Evolutionary conservation across 495 filamentous ascomycete genomes (phyloP).

Genomic region (Annulohypoxylon moriforme): DNA sequence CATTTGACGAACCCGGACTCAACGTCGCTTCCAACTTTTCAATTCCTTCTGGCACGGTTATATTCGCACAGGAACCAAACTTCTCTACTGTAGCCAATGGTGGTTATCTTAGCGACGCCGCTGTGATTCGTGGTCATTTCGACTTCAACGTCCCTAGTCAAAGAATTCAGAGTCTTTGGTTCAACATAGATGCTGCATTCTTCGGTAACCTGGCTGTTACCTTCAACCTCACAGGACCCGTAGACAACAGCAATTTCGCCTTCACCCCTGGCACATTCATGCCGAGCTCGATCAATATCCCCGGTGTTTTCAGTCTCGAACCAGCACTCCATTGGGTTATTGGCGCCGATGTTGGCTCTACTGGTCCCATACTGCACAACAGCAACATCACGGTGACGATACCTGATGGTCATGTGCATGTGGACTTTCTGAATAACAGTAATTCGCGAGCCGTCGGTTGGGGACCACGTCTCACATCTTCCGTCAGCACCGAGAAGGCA

Average conservation of each 20-base stretch:
- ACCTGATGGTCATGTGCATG: slow-evolving; percentile 46
- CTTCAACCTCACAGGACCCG: slow-evolving; percentile 37
- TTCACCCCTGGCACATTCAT: slow-evolving; percentile 41
- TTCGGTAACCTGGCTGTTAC: slow-evolving; percentile 39
- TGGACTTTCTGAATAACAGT: slow-evolving; percentile 42
- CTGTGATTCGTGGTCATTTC: slow-evolving; percentile 48
- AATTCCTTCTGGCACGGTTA: slow-evolving; percentile 35
- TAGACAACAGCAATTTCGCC: slow-evolving; percentile 35
- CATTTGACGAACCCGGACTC: slow-evolving; percentile 42
- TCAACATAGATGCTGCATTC: slow-evolving; percentile 48
- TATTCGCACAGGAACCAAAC: slow-evolving; percentile 39
- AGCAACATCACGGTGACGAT: slow-evolving; percentile 39
- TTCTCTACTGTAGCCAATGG: slow-evolving; percentile 39
- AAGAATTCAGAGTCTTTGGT: slow-evolving; percentile 44
- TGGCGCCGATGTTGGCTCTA: slow-evolving; percentile 42
- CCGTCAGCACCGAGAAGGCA: slow-evolving; percentile 37
- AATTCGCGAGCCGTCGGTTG: slow-evolving; percentile 42
- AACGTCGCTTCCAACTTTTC: slow-evolving; percentile 43
- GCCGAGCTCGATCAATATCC: slow-evolving; percentile 42
- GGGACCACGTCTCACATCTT: slow-evolving; percentile 40
- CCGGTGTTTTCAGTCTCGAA: slow-evolving; percentile 42
- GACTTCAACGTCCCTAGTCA: slow-evolving; percentile 41
- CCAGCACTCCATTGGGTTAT: slow-evolving; percentile 44
- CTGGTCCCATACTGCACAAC: slow-evolving; percentile 36
- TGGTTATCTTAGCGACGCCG: slow-evolving; percentile 42